These are phyloP conservation scores for Sarocladiaceae sp. DNA, from an alignment of 2,329 filamentous ascomycete species.

Conservation along the genomic window DNA sequence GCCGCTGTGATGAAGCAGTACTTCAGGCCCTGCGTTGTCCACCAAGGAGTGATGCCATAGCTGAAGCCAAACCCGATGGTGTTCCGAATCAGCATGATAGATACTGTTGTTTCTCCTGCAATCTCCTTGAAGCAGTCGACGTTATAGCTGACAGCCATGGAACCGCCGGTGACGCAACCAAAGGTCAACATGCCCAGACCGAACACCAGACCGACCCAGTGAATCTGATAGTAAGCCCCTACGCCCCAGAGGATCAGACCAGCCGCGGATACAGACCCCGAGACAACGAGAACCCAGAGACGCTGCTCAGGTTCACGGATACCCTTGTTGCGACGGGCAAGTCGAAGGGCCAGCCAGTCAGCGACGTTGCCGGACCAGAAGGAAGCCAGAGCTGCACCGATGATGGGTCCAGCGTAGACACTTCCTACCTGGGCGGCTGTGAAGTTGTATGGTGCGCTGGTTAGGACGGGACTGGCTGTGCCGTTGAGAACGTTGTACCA, in stretches of 20 bases:
- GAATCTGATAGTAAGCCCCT: slow-evolving; percentile 29
- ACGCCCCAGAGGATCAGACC: slow-evolving; percentile 46
- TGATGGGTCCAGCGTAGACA: slow-evolving; percentile 24
- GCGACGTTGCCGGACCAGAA: slow-evolving; percentile 25
- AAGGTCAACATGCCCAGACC: slow-evolving; percentile 26
- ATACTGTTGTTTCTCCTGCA: slow-evolving; percentile 25
- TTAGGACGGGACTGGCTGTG: slow-evolving; percentile 27
- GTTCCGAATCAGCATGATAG: slow-evolving; percentile 26
- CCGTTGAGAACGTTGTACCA: slow-evolving; percentile 32
- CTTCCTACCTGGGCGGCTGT: slow-evolving; percentile 25
- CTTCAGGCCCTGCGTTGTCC: slow-evolving; percentile 24
- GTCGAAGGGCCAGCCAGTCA: slow-evolving; percentile 25
- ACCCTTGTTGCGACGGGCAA: slow-evolving; percentile 29
- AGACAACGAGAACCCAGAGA: slow-evolving; percentile 27
- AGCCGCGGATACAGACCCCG: slow-evolving; percentile 32
- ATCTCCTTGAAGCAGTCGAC: slow-evolving; percentile 31
- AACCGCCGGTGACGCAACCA: slow-evolving; percentile 25
- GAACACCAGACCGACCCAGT: slow-evolving; percentile 29
- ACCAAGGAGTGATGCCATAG: slow-evolving; percentile 30
- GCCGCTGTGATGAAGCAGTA: slow-evolving; percentile 28
- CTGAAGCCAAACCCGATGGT: slow-evolving; percentile 19
- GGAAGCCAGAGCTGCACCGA: slow-evolving; percentile 21
- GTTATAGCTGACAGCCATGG: slow-evolving; percentile 26
- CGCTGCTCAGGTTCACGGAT: slow-evolving; percentile 30
- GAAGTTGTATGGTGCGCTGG: slow-evolving; percentile 29